Conservation (phyloP, 2,329 filamentous ascomycete genomes). For the Teratosphaeria pseudoeucalypti region DNA sequence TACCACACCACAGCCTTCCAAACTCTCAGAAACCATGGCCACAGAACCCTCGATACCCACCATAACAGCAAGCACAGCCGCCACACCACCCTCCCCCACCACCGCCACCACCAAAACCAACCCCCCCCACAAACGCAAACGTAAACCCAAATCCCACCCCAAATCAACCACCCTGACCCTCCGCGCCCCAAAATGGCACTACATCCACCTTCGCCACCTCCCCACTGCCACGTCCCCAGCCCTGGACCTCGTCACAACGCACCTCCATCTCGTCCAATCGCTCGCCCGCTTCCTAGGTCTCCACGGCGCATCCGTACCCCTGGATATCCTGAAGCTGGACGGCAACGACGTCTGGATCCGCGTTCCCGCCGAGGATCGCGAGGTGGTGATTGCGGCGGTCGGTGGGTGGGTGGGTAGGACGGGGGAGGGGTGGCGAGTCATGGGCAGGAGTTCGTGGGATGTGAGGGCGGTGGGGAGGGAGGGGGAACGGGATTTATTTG, state of each 20-base stretch:
- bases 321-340: conserved; percentile 59
- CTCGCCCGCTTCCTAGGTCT: conserved; percentile 60
- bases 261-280: conserved; percentile 52
- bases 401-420: conserved; percentile 51
- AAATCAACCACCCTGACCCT: conserved; percentile 29
- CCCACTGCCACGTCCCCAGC: not conserved
- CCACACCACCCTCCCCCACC: not conserved
- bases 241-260: conserved; percentile 53
- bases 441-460: conserved; percentile 54
- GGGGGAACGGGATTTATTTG: conserved; percentile 38
- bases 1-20: not conserved
- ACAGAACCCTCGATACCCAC: conserved; percentile 6
- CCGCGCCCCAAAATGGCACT: conserved; percentile 29
- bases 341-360: conserved; percentile 52
- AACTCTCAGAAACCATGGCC: not conserved
- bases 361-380: conserved; percentile 51
- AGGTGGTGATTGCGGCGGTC: conserved; percentile 52
- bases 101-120: conserved; percentile 1
- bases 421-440: conserved; percentile 39
- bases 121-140: conserved; percentile 8
- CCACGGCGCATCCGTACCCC: conserved; percentile 53
- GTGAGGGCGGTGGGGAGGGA: conserved; percentile 46
- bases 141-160: conserved; percentile 5
- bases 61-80: conserved; percentile 2
- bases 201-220: conserved; percentile 32